Evolutionary conservation across 306 rosid genomes (phyloP).

Genomic region (Prosopis cineraria): DNA sequence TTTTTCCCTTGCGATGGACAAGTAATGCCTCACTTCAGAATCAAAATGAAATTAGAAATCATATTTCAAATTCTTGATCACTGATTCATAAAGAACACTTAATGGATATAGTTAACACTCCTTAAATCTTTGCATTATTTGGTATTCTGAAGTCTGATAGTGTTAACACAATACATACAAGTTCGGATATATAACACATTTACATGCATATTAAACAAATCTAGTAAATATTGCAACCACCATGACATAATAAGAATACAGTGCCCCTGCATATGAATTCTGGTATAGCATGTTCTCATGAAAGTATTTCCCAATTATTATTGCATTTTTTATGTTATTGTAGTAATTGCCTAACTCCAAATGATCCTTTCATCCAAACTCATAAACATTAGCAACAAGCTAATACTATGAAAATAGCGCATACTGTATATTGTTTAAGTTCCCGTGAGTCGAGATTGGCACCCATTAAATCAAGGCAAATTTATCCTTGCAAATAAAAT

Average conservation of each 20-base stretch:
- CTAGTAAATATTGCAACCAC: not conserved
- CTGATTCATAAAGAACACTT: not conserved
- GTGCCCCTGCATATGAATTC: slow-evolving; percentile 15
- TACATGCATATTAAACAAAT: not conserved
- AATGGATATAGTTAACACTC: not conserved
- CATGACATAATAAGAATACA: not conserved
- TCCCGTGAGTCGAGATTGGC: not conserved
- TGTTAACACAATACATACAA: not conserved
- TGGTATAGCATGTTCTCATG: not conserved
- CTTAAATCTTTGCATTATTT: not conserved
- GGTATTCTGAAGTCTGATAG: not conserved
- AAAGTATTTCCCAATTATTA: slow-evolving; percentile 10
- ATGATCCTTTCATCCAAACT: too few relatives aligned
- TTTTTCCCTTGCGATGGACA: not conserved
- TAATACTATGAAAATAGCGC: not conserved
- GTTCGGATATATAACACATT: not conserved
- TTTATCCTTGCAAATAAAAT: slow-evolving; percentile 18
- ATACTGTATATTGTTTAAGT: not conserved
- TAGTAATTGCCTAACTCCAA: slow-evolving; percentile 1
- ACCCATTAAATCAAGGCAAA: slow-evolving; percentile 25
- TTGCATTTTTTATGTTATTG: not conserved
- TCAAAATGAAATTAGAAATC: slow-evolving; percentile 2
- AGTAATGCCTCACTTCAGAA: not conserved
- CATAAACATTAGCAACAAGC: too few relatives aligned
- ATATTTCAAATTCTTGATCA: not conserved